Base-by-base conservation (phyloP, 106 monocot genomes). In the Allium sativum region DNA sequence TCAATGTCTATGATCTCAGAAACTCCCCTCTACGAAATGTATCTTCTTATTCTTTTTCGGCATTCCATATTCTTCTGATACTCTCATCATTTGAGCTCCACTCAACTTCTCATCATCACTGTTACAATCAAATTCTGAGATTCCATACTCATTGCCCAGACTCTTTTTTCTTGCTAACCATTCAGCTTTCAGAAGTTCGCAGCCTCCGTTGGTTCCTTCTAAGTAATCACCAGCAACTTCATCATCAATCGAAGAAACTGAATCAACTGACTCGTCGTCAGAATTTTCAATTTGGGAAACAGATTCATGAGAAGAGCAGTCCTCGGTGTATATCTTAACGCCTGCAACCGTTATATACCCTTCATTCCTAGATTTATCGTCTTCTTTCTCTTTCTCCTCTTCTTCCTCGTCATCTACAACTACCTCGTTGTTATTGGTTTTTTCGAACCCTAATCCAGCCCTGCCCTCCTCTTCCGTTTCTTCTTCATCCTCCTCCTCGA, bases 261-360 rank as follows among this genome's bases (percentile, higher is more conserved):
- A 66, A 15, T 72, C 71, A 19, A 44, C 76, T 11, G 77, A 71
- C 31, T 31, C 31, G 53, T 61, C 65, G 1, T 18, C 67, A 40
- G 52, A 56, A n/a, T 74, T 72, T 15, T 18, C 65, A 0, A 54
- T 64, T 2, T 59, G 66, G 12, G 61, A 72, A 13, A 68, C 74
- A 22, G 75, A 67, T 0, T 77, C 85, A 0, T 82, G 78, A 10
- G 91, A 91, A 0, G 90, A 85, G 10, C 67, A 75, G 55, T 99
- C 98, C 70, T 88, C 88, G 0, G 88, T 85, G 68, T 99, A 92
- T 45, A 99, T 53, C 68, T 72, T 80, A 31, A 92, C 42, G 21
- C 98, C 82, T 46, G 92, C 98, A 53, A 99, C 85, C 17, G 81
- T 78, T n/a, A 92, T 21, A 81, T 81, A 88, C 1, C 75, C 88